Base-by-base conservation (phyloP, 2,329 filamentous ascomycete species). In the Cercospora brassicicola region DNA sequence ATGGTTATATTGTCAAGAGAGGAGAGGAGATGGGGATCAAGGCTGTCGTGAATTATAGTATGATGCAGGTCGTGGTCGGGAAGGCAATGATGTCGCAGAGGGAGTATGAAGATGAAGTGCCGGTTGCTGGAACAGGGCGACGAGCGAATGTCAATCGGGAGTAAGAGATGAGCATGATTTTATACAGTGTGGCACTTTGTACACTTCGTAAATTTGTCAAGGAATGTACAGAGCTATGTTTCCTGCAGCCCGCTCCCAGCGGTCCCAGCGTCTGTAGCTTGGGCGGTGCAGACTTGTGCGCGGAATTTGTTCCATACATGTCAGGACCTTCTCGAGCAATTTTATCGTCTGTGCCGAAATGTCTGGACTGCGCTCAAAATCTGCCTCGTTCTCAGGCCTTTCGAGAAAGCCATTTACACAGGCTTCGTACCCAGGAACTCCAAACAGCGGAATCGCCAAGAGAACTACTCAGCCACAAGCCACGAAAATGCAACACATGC, bases 1-100 rank as follows among this genome's bases (percentile, higher is more conserved):
- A 96, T 77, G 94, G 94, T 0, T 99, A 94, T 81, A 90, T 99
- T 68, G 84, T 96, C 33, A 85, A 83, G 61, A 86, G 90, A 48
- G 95, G 91, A 0, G 85, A 87, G 73, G 87, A 91, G 76, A 75
- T 94, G 68, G 91, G 92, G 1, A 82, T 97, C n/a, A 83, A 87
- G 61, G 89, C 89, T 74, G 87, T 88, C 10, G 83, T 90, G 69
- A 95, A 96, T 76, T 89, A 89, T 73, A 86, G 91, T 83, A 82
- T 96, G 51, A 82, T 90, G 78, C 83, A 89, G 63, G 80, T 93
- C 81, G 89, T 97, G 59, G 88, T 91, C 76, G 91, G 88, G 26
- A 94, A 91, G 82, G 81, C 85, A 55, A 76, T 79, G 45, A 80
- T 88, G 74, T 76, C 82, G 26, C 67, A 77, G 55, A 67, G 76